Conservation (phyloP, 2,329 filamentous ascomycete genomes). For the Xylaria sp. region DNA sequence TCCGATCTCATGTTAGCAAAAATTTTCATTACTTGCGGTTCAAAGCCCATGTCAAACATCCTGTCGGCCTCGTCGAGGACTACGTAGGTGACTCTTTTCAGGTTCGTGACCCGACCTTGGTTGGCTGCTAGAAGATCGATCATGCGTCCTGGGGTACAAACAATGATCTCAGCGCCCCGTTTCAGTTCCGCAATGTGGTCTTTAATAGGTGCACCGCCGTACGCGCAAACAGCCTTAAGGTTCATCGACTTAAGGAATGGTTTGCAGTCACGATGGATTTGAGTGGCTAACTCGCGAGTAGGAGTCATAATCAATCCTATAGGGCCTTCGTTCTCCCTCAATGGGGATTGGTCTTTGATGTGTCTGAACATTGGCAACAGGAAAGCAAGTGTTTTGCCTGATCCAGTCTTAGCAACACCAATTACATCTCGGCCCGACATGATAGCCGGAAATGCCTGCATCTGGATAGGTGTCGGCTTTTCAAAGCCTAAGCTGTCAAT, state of each 20-base stretch:
- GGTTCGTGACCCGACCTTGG: slow-evolving; percentile 91
- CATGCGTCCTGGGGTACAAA: slow-evolving; percentile 94
- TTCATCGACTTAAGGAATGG: slow-evolving; percentile 90
- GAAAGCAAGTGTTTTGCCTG: slow-evolving; percentile 97
- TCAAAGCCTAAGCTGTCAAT: slow-evolving; percentile 85
- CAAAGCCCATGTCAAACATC: slow-evolving; percentile 99
- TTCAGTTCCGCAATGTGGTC: slow-evolving; percentile 98
- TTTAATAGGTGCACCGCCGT: slow-evolving; percentile 94
- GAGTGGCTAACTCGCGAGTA: slow-evolving; percentile 90
- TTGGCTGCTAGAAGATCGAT: slow-evolving; percentile 96
- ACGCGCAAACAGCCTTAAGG: slow-evolving; percentile 89
- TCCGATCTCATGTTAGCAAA: slow-evolving; percentile 91
- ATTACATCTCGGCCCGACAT: slow-evolving; percentile 98
- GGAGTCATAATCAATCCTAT: slow-evolving; percentile 92
- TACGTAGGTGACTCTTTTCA: slow-evolving; percentile 89
- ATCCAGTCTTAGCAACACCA: slow-evolving; percentile 96
- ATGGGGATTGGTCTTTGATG: slow-evolving; percentile 89
- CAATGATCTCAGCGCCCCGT: slow-evolving; percentile 92
- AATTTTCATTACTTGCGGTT: slow-evolving; percentile 97
- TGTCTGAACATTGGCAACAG: slow-evolving; percentile 97
- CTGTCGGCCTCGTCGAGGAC: slow-evolving; percentile 97
- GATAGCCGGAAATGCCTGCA: slow-evolving; percentile 92
- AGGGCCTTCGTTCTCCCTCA: slow-evolving; percentile 87
- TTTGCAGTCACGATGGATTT: slow-evolving; percentile 95
- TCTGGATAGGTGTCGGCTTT: slow-evolving; percentile 91